Evolutionary conservation across 257 asterid genomes (phyloP), one percentile per base, ranked within the genome.

Genomic region (Solanum paucissectum): DNA sequence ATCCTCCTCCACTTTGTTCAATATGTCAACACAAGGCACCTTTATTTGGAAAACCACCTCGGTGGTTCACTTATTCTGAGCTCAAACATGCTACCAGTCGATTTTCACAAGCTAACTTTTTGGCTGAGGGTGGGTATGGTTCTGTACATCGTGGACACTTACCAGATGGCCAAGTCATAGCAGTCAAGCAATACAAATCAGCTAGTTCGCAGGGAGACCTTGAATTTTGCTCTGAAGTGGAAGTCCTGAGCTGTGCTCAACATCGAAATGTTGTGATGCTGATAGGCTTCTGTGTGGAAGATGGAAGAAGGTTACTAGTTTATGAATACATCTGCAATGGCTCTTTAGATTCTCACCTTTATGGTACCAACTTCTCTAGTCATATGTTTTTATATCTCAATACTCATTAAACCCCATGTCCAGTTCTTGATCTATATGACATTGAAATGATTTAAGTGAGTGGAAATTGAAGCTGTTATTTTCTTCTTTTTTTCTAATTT

Each of bases 121-220:
- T 96, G 89, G 99, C 99, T 9, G 98, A 95, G 89, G 98, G 99
- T 21, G 98, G 98, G 72, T 94, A 95, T 83, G 99, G 98, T 87
- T 95, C 95, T 68, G 99, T 96, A 23, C 94, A 96, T 84, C 96
- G 96, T 3, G 98, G 98, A 83, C 90, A 90, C 38, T 90, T 96
- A 74, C 91, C 90, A 3, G 98, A 93, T 89, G 97, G 98, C 23
- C 97, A 89, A 88, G 93, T 93, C 34, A 88, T 96, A 88, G 98
- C 99, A 82, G 98, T 95, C 32, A 94, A 95, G 94, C 98, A 94
- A 82, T 93, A 95, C 88, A 95, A 93, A 83, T 32, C 90, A 88
- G 98, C 97, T 75, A 96, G 98, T 77, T 85, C 92, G 9, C 98
- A 96, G 90, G 98, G 99, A 9, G 99, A 96, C 92, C 95, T 87